Percentiles rank a stretch among this genome's conserved stretches.
Evolutionary conservation across 768 basidiomycete genomes (phyloP).

Genomic region (Polyporus arcularius): DNA sequence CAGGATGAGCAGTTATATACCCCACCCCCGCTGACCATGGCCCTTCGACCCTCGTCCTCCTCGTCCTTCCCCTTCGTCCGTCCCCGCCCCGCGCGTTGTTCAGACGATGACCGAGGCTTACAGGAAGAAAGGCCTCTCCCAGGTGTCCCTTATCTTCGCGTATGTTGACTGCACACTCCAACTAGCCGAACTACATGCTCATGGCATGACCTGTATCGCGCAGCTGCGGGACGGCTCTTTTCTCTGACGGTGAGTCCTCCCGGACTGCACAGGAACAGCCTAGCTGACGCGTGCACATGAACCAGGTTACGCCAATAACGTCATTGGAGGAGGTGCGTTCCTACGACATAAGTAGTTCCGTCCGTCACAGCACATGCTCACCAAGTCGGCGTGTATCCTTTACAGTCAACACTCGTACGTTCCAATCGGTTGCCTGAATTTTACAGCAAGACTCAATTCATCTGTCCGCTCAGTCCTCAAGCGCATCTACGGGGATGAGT

Average conservation of each 20-base stretch:
- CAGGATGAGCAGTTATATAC: slow-evolving; percentile 11
- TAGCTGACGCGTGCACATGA: neutral
- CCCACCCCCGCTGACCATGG: neutral
- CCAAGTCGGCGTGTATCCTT: neutral
- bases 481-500: slow-evolving; percentile 64
- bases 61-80: neutral
- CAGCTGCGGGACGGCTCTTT: slow-evolving; percentile 85
- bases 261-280: neutral
- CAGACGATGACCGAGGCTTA: slow-evolving; percentile 8
- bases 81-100: slow-evolving; percentile 10
- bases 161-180: slow-evolving; percentile 36
- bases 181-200: neutral
- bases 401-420: slow-evolving; percentile 69
- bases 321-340: slow-evolving; percentile 75
- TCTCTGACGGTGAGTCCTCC: slow-evolving; percentile 70
- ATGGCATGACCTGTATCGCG: slow-evolving; percentile 3
- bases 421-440: slow-evolving; percentile 23
- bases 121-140: slow-evolving; percentile 34
- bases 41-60: slow-evolving; percentile 5
- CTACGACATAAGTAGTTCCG: neutral
- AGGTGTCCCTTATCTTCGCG: slow-evolving; percentile 87
- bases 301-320: slow-evolving; percentile 76
- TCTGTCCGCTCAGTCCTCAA: slow-evolving; percentile 52
- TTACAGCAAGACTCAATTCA: neutral
- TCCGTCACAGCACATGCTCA: neutral